Base-by-base conservation (phyloP, 495 filamentous ascomycete species). In the Daldinia caldariorum region DNA sequence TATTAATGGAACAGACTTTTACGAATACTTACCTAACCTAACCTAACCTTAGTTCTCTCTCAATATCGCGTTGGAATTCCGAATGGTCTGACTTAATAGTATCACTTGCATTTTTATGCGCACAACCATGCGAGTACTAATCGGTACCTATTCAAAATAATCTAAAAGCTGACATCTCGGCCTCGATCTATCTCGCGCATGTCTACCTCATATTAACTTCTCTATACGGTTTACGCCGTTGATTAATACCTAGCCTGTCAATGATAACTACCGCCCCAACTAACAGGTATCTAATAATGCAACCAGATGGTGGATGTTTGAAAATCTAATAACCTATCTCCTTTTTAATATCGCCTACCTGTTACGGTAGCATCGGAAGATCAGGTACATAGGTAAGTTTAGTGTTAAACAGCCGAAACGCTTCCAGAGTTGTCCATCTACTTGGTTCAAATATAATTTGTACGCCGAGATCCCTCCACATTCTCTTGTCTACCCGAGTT, bases 401-500 rank as follows among this genome's bases (percentile, higher is more conserved):
- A 26, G 26, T 35, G 51, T 29, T 70, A 70, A 70, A 61, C 58
- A 61, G 31, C 67, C 41, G 61, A 57, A 61, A 60, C 57, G 26
- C 50, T 43, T 34, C 51, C 43, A 58, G 56, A 32, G 34, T 70
- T 70, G 50, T 35, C 22, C 16, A 38, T 22, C 13, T 60, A 56
- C 67, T 59, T 59, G 37, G 57, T 22, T 56, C 35, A 12, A 31
- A 50, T 22, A 16, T 29, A 20, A 64, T 72, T 64, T 41, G 57
- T 53, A 56, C 64, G 68, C 64, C 56, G 61, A 61, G 60, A 39
- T 13, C 9, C 61, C 47, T 29, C 69, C 64, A 68, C 20, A 72
- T 49, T 61, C 57, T 72, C 69, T 64, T 65, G 22, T 58, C 49
- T 63, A 61, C 56, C 63, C 64, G 49, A 67, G 60, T 60, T 64